phyloP scores from a whole-genome alignment of 225 moss, liverwort and hornwort genomes.

The Sphagnum contortum region DNA sequence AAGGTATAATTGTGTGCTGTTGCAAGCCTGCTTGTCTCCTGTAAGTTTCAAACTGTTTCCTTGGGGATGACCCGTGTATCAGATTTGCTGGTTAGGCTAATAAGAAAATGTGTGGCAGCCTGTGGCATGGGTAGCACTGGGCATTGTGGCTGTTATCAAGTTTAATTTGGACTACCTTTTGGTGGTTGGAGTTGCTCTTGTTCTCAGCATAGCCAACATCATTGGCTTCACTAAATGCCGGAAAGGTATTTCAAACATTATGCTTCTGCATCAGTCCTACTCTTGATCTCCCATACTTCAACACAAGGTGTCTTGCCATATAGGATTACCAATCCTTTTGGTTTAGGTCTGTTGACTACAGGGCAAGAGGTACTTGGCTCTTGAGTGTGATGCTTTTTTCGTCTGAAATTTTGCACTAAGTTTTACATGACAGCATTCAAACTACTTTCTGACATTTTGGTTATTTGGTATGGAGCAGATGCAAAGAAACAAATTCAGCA shows the following conservation, averaged over 20 bases:
- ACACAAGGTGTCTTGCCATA: no score
- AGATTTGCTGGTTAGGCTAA: no score
- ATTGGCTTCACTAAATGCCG: conserved; percentile 65
- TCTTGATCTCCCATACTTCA: no score
- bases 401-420: not conserved
- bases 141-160: conserved; percentile 44
- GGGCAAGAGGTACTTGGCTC: no score
- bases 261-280: no score
- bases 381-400: no score
- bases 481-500: conserved; percentile 63
- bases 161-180: conserved; percentile 61
- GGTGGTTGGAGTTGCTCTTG: conserved; percentile 41
- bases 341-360: no score
- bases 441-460: not conserved
- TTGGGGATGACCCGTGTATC: no score
- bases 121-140: conserved; percentile 49
- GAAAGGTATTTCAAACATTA: conserved; percentile 28
- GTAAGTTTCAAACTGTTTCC: no score
- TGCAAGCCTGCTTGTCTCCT: not conserved
- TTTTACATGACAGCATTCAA: not conserved
- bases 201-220: conserved; percentile 55
- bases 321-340: no score
- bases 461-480: conserved; percentile 25
- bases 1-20: not conserved
- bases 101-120: conserved; percentile 26